Evolutionary conservation across 2,329 filamentous ascomycete species (phyloP), one percentile per base, ranked within the genome.

Genomic region (Scorias spongiosa): DNA sequence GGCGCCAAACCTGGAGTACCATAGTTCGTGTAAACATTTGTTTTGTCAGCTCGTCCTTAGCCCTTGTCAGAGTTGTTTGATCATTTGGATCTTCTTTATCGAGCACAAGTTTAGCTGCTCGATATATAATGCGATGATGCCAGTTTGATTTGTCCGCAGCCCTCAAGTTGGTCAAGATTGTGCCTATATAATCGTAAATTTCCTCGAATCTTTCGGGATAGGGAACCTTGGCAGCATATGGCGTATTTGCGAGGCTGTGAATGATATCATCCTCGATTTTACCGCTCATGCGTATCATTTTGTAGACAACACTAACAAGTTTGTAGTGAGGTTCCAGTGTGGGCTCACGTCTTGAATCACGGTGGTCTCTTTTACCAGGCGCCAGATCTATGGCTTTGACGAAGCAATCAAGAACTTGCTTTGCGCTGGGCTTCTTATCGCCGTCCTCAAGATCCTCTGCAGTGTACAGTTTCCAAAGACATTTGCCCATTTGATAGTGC

Each of bases 11-110:
- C 57, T 93, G 89, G 61, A 94, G 80, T 1, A 84, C 81, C 81
- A 93, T 93, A 0, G 86, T 93, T 65, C 94, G 94, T 34, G 88
- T 93, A 52, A 94, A 89, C 43, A 94, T 81, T 37, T 93, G 82
- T 43, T 77, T 73, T 41, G 86, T 88, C 11, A 93, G 75, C 44
- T 89, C 84, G 56, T 80, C 75, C 52, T 87, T 88, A 17, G 83
- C 80, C 29, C 74, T 75, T 11, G 72, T 61, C 5, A 72, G 71
- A 10, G 72, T 68, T 51, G 68, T 54, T n/a, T 46, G 37, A 11
- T 26, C 62, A 42, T 69, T 67, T 40, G 67, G 66, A 10, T 62
- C 54, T 2, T 64, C 59, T 36, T 74, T 72, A 45, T 80, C 70
- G 51, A 76, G 81, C 6, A 80, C 64, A 36, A 81, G 68, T 50